Evolutionary conservation across 2,329 filamentous ascomycete genomes (phyloP).

Genomic region (Cryphonectria nitschkei): DNA sequence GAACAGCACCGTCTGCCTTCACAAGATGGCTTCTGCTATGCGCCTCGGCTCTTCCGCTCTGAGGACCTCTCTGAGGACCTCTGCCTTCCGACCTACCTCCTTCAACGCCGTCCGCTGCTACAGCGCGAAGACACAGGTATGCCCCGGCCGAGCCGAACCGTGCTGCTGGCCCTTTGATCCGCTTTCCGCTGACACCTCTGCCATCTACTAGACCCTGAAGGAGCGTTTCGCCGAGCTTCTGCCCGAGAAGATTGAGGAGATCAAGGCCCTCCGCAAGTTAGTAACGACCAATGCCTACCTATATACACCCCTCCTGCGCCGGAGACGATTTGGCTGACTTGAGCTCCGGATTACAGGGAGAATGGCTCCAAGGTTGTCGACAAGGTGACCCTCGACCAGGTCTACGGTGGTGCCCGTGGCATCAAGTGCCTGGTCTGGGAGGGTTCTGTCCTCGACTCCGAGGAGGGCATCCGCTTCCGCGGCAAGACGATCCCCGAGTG

Average conservation of each 20-base stretch:
- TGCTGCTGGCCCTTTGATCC: constrained; percentile 6
- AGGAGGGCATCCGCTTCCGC: constrained; percentile 99
- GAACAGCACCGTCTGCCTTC: constrained; percentile 38
- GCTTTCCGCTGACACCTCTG: constrained; percentile 33
- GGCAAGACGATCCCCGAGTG: constrained; percentile 99
- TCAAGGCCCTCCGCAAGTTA: constrained; percentile 97
- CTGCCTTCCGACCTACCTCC: constrained; percentile 70
- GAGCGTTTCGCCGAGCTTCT: constrained; percentile 97
- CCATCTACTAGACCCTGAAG: constrained; percentile 76
- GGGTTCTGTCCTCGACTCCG: constrained; percentile 94
- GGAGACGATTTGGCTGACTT: constrained; percentile 34
- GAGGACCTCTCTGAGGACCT: constrained; percentile 72
- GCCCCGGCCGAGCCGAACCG: constrained; percentile 31
- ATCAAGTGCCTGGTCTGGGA: constrained; percentile 99
- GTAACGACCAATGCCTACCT: constrained; percentile 40
- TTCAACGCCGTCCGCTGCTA: constrained; percentile 89
- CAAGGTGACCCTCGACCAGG: constrained; percentile 98
- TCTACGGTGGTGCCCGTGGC: constrained; percentile 97
- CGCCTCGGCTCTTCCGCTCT: constrained; percentile 82
- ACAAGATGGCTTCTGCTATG: constrained; percentile 81
- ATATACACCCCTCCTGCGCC: constrained; percentile 14
- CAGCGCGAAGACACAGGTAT: constrained; percentile 88
- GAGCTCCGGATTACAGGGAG: constrained; percentile 61
- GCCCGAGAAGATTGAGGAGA: constrained; percentile 93
- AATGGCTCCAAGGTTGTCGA: constrained; percentile 94